Conservation (phyloP, 768 basidiomycete genomes). For the Termitomyces bulborhizus region DNA sequence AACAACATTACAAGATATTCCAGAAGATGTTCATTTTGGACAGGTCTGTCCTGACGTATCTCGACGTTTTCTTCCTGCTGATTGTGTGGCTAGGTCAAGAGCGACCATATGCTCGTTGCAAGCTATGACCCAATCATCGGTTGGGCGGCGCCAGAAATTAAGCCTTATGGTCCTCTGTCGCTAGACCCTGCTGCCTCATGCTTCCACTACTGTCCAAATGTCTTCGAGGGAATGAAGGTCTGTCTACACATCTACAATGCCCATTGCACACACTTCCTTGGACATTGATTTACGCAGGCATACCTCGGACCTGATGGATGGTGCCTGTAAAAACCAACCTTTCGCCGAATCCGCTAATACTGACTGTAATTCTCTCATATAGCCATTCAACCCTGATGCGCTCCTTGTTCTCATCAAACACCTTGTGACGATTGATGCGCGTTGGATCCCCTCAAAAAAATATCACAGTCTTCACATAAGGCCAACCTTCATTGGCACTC, state of each 20-base stretch:
- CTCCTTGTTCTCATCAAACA: constrained; percentile 70
- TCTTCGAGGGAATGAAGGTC: constrained; percentile 86
- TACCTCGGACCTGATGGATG: constrained; percentile 68
- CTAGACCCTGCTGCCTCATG: constrained; percentile 72
- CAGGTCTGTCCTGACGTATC: constrained; percentile 30
- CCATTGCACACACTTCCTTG: neutral
- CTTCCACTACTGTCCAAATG: constrained; percentile 80
- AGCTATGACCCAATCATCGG: constrained; percentile 58
- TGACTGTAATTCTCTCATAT: neutral
- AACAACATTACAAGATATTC: constrained; percentile 43
- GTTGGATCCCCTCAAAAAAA: constrained; percentile 74
- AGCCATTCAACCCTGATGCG: constrained; percentile 69
- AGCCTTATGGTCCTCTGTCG: constrained; percentile 62
- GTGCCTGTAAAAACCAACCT: constrained; percentile 40
- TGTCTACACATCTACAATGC: constrained; percentile 1
- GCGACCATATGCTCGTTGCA: constrained; percentile 74
- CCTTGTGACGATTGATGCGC: constrained; percentile 63
- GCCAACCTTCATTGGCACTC: constrained; percentile 64
- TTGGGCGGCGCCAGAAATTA: constrained; percentile 70
- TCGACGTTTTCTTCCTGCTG: neutral
- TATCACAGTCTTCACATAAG: constrained; percentile 87
- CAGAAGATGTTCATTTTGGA: constrained; percentile 53
- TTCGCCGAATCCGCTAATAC: neutral
- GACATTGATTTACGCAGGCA: constrained; percentile 35
- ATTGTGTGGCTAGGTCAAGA: constrained; percentile 36